Evolutionary conservation across 2,329 filamentous ascomycete species (phyloP).

Genomic region (Sporothrix humicola): DNA sequence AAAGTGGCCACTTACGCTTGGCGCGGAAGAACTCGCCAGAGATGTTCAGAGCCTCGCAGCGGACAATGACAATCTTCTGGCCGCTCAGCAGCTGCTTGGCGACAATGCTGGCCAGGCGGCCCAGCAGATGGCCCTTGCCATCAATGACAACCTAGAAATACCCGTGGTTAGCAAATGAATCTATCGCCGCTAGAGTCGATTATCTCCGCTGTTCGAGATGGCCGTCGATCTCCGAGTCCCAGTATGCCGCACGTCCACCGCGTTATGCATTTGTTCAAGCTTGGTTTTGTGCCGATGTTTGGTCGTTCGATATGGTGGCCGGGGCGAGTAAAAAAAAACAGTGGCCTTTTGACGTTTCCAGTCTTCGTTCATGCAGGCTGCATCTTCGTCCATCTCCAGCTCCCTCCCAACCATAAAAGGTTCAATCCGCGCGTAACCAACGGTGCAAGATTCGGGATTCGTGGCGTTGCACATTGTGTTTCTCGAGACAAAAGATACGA

Average conservation of each 20-base stretch:
- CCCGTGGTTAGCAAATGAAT: conserved; percentile 29
- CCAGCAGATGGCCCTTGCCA: conserved; percentile 99
- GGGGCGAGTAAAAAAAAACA: too few species aligned
- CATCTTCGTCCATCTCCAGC: too few species aligned
- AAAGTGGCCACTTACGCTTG: conserved; percentile 82
- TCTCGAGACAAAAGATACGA: neutral
- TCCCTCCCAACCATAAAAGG: neutral
- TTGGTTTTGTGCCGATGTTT: neutral
- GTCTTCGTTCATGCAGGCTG: too few species aligned
- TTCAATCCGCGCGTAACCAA: neutral
- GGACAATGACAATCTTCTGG: conserved; percentile 99
- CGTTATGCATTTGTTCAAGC: too few species aligned
- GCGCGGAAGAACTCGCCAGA: conserved; percentile 99
- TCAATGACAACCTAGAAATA: conserved; percentile 89
- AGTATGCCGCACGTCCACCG: neutral
- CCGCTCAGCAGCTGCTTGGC: conserved; percentile 99
- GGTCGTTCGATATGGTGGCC: neutral
- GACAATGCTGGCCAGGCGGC: conserved; percentile 96
- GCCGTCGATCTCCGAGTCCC: neutral
- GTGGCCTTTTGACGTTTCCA: too few species aligned
- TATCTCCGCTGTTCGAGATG: neutral
- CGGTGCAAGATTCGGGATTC: neutral
- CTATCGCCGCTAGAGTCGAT: neutral
- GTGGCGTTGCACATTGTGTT: neutral
- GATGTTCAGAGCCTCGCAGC: conserved; percentile 99